Conservation (phyloP, 1,284 basidiomycete genomes). For the Heterobasidion irregulare region DNA sequence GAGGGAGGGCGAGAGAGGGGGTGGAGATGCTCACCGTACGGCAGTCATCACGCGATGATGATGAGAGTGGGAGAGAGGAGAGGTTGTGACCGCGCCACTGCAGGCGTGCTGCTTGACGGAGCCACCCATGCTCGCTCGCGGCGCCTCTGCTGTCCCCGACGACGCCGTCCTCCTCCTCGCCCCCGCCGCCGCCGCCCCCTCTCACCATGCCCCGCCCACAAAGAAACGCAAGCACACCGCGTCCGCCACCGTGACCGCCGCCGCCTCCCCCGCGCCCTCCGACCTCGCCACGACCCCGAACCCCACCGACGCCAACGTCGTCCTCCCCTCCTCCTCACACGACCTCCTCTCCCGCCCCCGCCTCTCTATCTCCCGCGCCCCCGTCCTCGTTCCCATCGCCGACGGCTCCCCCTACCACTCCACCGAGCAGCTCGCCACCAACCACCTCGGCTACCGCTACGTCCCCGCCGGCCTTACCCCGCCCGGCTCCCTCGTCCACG, state of each 20-base stretch:
- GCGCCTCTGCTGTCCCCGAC: constrained; percentile 22
- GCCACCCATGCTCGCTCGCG: constrained; percentile 10
- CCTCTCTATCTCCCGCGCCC: constrained; percentile 64
- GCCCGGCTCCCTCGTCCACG: constrained; percentile 49
- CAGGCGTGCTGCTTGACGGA: background rate
- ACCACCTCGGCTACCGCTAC: constrained; percentile 75
- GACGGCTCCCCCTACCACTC: constrained; percentile 50
- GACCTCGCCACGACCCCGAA: constrained; percentile 24
- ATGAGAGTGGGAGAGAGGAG: background rate
- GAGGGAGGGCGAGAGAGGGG: background rate
- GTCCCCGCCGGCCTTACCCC: constrained; percentile 70
- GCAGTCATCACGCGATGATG: constrained; percentile 38
- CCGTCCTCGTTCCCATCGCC: constrained; percentile 47
- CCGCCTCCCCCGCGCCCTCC: constrained; percentile 38
- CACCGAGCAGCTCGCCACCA: constrained; percentile 65
- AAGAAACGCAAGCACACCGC: constrained; percentile 33
- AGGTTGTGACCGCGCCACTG: background rate
- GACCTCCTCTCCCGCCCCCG: constrained; percentile 60
- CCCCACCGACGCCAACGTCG: constrained; percentile 26
- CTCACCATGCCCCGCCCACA: constrained; percentile 11
- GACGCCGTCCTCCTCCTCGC: constrained; percentile 23
- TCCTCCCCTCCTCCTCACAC: constrained; percentile 50
- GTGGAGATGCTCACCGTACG: constrained; percentile 33
- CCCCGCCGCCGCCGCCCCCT: constrained; percentile 5
- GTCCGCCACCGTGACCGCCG: constrained; percentile 20